Conservation (phyloP, 352 stramenopile species). For the Pythium plurisporium region DNA sequence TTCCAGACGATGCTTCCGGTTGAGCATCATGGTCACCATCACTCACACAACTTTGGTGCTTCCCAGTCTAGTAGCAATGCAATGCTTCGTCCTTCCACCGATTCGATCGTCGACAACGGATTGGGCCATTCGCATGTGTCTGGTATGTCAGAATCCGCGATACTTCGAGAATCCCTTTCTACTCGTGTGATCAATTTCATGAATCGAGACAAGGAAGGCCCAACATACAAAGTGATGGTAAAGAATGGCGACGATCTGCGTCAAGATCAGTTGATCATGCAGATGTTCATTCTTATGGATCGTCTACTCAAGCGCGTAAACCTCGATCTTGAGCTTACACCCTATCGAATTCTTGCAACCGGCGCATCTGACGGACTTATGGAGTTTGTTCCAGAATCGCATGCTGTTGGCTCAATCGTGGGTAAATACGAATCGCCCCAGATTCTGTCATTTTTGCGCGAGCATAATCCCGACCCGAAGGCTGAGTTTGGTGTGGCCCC, state of each 20-base stretch:
- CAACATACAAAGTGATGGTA: conserved; percentile 97
- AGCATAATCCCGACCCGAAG: conserved; percentile 80
- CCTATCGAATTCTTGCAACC: conserved; percentile 92
- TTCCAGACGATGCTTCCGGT: conserved; percentile 86
- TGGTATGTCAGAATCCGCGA: conserved; percentile 20
- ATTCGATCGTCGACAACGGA: conserved; percentile 31
- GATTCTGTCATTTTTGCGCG: conserved; percentile 86
- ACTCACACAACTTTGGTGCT: neutral
- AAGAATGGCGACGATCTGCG: conserved; percentile 99
- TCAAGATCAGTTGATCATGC: conserved; percentile 99
- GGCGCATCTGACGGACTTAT: conserved; percentile 92
- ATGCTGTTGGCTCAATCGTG: conserved; percentile 95
- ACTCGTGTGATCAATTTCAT: conserved; percentile 73
- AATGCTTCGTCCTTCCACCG: conserved; percentile 48
- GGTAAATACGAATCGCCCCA: conserved; percentile 91
- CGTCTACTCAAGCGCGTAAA: conserved; percentile 98
- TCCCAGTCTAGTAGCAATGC: conserved; percentile 24
- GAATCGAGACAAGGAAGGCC: conserved; percentile 77
- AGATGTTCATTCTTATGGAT: conserved; percentile 99
- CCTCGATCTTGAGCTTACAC: conserved; percentile 96
- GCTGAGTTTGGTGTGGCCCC: conserved; percentile 87
- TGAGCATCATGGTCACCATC: conserved; percentile 14
- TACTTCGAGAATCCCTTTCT: conserved; percentile 66
- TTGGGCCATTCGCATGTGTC: conserved; percentile 10
- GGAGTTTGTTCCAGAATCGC: conserved; percentile 96